Evolutionary conservation across 164 flowering plant genomes (phyloP), one percentile per base, ranked within the genome.

Genomic region (Tetracentron sinense): DNA sequence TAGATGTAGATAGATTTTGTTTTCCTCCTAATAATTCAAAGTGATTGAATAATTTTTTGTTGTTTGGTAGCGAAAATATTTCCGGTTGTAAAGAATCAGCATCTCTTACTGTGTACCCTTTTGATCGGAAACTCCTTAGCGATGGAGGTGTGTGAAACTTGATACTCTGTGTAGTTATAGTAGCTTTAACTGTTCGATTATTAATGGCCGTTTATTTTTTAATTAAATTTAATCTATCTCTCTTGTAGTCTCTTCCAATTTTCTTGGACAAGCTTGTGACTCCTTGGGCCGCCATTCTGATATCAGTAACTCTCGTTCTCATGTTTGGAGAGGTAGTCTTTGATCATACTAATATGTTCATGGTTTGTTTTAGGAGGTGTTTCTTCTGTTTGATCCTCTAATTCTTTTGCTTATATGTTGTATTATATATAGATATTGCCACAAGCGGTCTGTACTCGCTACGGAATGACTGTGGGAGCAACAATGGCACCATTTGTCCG

Each of bases 11-110:
- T n/a, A 21, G 26, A 46, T 20, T 65, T 19, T 58, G 8, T 58
- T 47, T 57, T 47, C 7, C 29, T 23, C 17, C 6, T 51, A 30
- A 42, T 56, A 47, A 28, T 64, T 46, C 42, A 28, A 54, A n/a
- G 31, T 19, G 46, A 20, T 64, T 61, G 25, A n/a, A n/a, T n/a
- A n/a, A n/a, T n/a, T n/a, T n/a, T n/a, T n/a, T n/a, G 38, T 63
- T 47, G 60, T 72, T 72, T 69, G 74, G 71, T 91, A 92, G 98
- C 85, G 29, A 89, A 88, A 73, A 92, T 92, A 74, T 87, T 79
- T 59, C 93, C 95, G 0, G 95, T 92, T 72, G 98, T 92, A 28
- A 89, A 92, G 82, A 92, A 89, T 78, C 98, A 92, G 70, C 96
- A 92, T 77, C 88, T 89, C 52, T 76, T 92, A 64, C 85, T 92